Conservation (phyloP, 106 monocot species). For the Apostasia ramifera region DNA sequence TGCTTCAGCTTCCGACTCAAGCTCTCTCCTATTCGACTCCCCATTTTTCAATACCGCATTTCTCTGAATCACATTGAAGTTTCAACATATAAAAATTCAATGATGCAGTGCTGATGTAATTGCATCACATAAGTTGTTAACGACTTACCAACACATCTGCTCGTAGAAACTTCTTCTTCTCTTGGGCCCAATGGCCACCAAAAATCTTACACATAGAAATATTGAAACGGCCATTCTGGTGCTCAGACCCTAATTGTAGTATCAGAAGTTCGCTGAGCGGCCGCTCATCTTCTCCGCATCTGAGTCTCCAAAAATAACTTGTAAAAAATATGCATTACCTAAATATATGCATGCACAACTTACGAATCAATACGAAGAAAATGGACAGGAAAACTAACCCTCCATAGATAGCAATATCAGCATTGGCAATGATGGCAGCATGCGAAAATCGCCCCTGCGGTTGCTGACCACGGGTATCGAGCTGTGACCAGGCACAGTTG, state of each 20-base stretch:
- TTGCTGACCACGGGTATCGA: slow-evolving; percentile 57
- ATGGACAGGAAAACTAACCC: slow-evolving; percentile 35
- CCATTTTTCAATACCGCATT: slow-evolving; percentile 21
- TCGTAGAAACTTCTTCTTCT: slow-evolving; percentile 42
- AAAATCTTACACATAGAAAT: slow-evolving; percentile 79
- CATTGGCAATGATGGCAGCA: slow-evolving; percentile 51
- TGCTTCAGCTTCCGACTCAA: slow-evolving; percentile 25
- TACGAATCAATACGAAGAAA: neutral
- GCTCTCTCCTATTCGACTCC: slow-evolving; percentile 18
- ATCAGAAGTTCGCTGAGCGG: slow-evolving; percentile 83
- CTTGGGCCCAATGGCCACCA: slow-evolving; percentile 66
- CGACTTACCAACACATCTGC: slow-evolving; percentile 34
- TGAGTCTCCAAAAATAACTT: slow-evolving; percentile 12
- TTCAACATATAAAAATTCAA: neutral
- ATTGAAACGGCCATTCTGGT: slow-evolving; percentile 77
- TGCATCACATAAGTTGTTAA: neutral
- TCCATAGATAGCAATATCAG: slow-evolving; percentile 77
- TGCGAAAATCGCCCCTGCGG: slow-evolving; percentile 93
- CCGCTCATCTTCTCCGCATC: slow-evolving; percentile 91
- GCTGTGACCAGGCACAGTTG: slow-evolving; percentile 57
- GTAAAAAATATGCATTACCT: too few species aligned
- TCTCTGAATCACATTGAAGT: slow-evolving; percentile 9
- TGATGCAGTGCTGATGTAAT: neutral
- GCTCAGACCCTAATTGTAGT: slow-evolving; percentile 74
- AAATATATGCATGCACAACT: too few species aligned